Conservation (phyloP, 2,329 filamentous ascomycete species). For the Alternaria rosae region DNA sequence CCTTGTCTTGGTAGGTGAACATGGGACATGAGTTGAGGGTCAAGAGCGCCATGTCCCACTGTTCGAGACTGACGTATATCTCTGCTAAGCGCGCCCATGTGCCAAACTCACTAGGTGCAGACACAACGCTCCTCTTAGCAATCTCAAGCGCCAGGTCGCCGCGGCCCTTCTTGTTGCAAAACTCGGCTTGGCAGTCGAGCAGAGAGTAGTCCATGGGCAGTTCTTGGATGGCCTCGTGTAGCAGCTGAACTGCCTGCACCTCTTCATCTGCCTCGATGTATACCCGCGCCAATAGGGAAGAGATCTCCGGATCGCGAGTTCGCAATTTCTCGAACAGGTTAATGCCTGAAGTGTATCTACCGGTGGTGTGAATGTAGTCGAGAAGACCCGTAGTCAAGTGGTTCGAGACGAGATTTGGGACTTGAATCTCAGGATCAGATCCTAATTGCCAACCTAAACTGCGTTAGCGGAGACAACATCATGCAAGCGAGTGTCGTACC, state of each 20-base stretch:
- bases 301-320: slow-evolving; percentile 89
- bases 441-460: slow-evolving; percentile 82
- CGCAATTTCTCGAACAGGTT: slow-evolving; percentile 97
- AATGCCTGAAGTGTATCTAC: slow-evolving; percentile 91
- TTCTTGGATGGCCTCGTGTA: slow-evolving; percentile 88
- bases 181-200: slow-evolving; percentile 91
- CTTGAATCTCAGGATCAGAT: slow-evolving; percentile 95
- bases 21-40: slow-evolving; percentile 98
- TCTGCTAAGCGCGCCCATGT: slow-evolving; percentile 95
- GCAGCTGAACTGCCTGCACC: slow-evolving; percentile 87
- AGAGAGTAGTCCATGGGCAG: slow-evolving; percentile 98
- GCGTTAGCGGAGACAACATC: slow-evolving; percentile 10
- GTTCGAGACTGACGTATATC: slow-evolving; percentile 91
- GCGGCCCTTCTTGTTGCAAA: slow-evolving; percentile 87
- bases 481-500: slow-evolving; percentile 57
- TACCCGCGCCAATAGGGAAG: slow-evolving; percentile 88
- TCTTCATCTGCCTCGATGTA: slow-evolving; percentile 96
- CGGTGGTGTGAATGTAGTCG: slow-evolving; percentile 94
- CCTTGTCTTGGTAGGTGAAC: slow-evolving; percentile 99
- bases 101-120: slow-evolving; percentile 94
- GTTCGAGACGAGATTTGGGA: slow-evolving; percentile 95
- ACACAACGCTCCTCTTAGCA: slow-evolving; percentile 92
- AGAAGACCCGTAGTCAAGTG: slow-evolving; percentile 93
- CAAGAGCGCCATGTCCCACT: slow-evolving; percentile 94
- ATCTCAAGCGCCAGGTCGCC: slow-evolving; percentile 88